These are phyloP conservation scores for Eucalyptus polybractea DNA, from an alignment of 345 rosid species.

Conservation along the genomic window DNA sequence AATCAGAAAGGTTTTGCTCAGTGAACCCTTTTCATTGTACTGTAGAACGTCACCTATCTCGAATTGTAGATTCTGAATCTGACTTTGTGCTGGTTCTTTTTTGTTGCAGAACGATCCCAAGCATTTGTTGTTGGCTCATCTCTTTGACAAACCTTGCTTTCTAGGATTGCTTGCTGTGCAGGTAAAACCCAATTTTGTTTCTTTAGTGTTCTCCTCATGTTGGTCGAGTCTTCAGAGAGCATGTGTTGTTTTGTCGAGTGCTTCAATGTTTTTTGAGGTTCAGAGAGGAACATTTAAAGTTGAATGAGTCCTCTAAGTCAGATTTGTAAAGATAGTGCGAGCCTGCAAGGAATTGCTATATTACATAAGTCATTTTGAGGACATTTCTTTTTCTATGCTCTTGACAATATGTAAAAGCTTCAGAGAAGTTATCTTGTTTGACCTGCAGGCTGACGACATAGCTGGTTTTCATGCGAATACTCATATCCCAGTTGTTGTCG, in stretches of 20 bases:
- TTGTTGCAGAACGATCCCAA: constrained; percentile 63
- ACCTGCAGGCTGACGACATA: constrained; percentile 72
- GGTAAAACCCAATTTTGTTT: constrained; percentile 5
- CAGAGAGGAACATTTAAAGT: neutral
- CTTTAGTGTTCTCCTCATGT: neutral
- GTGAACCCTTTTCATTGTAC: neutral
- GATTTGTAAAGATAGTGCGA: neutral
- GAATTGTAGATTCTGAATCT: neutral
- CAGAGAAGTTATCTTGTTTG: neutral
- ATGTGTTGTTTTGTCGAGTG: neutral
- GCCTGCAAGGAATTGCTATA: neutral
- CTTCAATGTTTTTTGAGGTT: neutral
- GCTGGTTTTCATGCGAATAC: constrained; percentile 87
- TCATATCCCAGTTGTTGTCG: constrained; percentile 85
- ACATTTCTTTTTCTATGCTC: neutral
- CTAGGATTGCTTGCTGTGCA: constrained; percentile 86
- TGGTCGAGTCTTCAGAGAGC: neutral
- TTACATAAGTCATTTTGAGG: too few relatives aligned
- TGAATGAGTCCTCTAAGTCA: neutral
- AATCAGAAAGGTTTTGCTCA: neutral
- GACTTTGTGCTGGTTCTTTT: neutral
- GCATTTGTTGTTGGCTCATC: constrained; percentile 81
- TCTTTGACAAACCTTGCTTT: constrained; percentile 96
- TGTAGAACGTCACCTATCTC: neutral
- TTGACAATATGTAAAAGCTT: neutral